Conservation (phyloP, 495 filamentous ascomycete species). For the Penicillium diatomitis region DNA sequence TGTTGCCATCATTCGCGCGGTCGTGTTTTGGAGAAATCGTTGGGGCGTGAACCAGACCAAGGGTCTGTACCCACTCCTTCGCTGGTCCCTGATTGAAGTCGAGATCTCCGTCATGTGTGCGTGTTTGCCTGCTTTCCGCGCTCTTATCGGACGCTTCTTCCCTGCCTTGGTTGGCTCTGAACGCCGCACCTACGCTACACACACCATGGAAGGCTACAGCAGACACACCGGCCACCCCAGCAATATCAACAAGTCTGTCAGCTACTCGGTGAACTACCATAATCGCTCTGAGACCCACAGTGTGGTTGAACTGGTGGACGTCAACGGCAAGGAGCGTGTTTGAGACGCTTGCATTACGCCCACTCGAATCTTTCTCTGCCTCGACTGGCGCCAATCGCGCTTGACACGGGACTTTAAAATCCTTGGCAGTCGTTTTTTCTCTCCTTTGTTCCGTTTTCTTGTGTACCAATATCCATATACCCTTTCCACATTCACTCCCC, state of each 20-base stretch:
- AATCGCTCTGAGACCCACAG: slow-evolving; percentile 2
- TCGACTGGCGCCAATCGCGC: too few species aligned
- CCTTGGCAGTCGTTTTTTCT: background rate
- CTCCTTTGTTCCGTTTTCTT: too few species aligned
- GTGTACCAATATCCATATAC: too few species aligned
- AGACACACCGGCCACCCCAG: background rate
- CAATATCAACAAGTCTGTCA: slow-evolving; percentile 15
- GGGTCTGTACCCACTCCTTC: slow-evolving; percentile 18
- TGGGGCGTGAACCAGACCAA: slow-evolving; percentile 18
- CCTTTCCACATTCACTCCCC: too few species aligned
- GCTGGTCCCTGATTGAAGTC: slow-evolving; percentile 26
- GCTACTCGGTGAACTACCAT: slow-evolving; percentile 10
- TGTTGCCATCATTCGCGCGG: slow-evolving; percentile 21
- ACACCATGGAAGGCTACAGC: background rate
- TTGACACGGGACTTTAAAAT: too few species aligned
- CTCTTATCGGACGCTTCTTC: slow-evolving; percentile 5
- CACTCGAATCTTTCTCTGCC: too few species aligned
- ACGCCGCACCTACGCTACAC: slow-evolving; percentile 3
- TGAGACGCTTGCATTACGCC: background rate
- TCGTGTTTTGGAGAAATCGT: slow-evolving; percentile 22
- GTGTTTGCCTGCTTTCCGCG: slow-evolving; percentile 18
- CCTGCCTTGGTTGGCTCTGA: slow-evolving; percentile 5
- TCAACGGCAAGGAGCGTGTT: background rate
- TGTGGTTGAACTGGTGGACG: slow-evolving; percentile 7
- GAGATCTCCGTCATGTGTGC: slow-evolving; percentile 25